Percentiles rank a stretch among this genome's conserved stretches.
phyloP scores from a whole-genome alignment of 1,284 basidiomycete genomes.

The Athelia sp. region DNA sequence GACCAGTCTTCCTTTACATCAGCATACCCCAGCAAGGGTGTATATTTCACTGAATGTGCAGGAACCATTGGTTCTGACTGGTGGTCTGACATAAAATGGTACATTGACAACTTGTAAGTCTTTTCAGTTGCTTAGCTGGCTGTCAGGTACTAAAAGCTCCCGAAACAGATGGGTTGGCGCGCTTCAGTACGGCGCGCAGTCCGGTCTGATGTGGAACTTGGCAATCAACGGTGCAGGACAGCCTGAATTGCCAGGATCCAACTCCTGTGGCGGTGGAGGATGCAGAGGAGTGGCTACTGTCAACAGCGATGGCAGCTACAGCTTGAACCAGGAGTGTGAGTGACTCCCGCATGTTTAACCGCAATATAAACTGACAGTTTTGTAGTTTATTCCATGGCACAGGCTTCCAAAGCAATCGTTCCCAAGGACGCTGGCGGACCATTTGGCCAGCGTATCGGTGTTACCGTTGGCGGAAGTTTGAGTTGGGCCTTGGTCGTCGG shows the following conservation, averaged over 20 bases:
- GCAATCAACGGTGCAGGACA: conserved; percentile 16
- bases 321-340: conserved; percentile 1
- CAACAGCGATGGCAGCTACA: conserved; percentile 14
- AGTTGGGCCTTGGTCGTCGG: conserved; percentile 17
- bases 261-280: conserved; percentile 14
- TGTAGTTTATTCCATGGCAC: conserved; percentile 20
- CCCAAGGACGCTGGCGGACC: conserved; percentile 21
- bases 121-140: background rate
- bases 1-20: conserved; percentile 39
- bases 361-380: background rate
- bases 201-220: conserved; percentile 19
- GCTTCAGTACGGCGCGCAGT: conserved; percentile 12
- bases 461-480: conserved; percentile 17
- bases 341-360: conserved; percentile 30
- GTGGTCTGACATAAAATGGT: conserved; percentile 21
- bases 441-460: conserved; percentile 19
- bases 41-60: conserved; percentile 26
- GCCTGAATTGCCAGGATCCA: conserved; percentile 16
- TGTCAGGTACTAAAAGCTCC: background rate
- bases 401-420: conserved; percentile 20
- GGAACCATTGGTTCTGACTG: conserved; percentile 33
- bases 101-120: background rate
- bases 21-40: conserved; percentile 39
- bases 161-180: conserved; percentile 7
- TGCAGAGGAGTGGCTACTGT: conserved; percentile 22